Percentiles rank a stretch among this genome's conserved stretches.
Conservation (phyloP, 1,284 basidiomycete species). For the Pseudozyma pruni region DNA sequence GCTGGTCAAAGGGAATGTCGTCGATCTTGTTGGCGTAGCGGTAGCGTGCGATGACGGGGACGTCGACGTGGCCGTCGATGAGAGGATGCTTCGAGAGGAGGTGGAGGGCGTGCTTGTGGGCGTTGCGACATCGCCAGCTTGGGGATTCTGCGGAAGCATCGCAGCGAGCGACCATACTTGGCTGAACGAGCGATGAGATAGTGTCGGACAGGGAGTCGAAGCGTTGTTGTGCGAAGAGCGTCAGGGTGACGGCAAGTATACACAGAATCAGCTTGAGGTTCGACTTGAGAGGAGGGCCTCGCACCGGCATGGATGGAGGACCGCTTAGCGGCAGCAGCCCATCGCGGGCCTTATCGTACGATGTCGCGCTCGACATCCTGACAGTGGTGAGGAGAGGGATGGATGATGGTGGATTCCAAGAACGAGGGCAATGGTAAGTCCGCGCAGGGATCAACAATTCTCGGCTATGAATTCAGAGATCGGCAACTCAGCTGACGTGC, state of each 20-base stretch:
- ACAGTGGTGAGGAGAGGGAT: too few species aligned
- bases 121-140: constrained; percentile 17
- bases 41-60: constrained; percentile 40
- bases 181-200: background rate
- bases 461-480: too few species aligned
- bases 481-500: too few species aligned
- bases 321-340: constrained; percentile 6
- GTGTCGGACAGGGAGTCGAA: background rate
- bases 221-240: constrained; percentile 4
- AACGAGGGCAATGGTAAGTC: background rate
- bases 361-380: background rate
- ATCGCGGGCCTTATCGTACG: constrained; percentile 7
- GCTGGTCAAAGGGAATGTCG: constrained; percentile 37
- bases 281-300: background rate
- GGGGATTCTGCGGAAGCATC: background rate
- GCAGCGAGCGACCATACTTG: constrained; percentile 11
- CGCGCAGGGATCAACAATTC: background rate
- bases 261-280: background rate
- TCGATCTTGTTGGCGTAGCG: constrained; percentile 41
- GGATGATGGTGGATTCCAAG: background rate
- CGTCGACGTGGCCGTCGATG: constrained; percentile 51
- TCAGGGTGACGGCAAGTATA: background rate
- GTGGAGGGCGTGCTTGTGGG: constrained; percentile 17
- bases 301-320: background rate
- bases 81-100: constrained; percentile 35